Evolutionary conservation across 768 basidiomycete species (phyloP).

Genomic region (Sarcodon aspratus): DNA sequence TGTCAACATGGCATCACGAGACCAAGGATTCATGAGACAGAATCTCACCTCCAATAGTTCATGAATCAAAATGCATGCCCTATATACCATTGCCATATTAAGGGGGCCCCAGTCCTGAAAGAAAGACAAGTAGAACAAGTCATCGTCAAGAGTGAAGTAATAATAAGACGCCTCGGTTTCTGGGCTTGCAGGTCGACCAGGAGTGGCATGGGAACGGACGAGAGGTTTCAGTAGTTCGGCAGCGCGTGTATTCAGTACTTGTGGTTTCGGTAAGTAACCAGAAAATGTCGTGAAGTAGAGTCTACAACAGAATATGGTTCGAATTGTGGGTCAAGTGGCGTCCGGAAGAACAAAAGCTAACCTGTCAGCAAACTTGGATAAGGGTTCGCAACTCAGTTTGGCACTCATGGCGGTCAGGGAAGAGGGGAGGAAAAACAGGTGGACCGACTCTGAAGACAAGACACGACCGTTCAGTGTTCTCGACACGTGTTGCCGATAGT

Average conservation of each 20-base stretch:
- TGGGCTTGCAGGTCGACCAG: conserved; percentile 50
- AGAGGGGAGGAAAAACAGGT: not conserved
- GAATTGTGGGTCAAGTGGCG: not conserved
- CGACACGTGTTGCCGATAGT: not conserved
- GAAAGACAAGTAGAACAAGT: conserved; percentile 86
- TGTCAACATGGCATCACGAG: not conserved
- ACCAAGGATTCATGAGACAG: not conserved
- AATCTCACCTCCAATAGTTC: conserved; percentile 65
- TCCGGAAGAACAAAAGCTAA: not conserved
- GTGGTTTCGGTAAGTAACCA: conserved; percentile 56
- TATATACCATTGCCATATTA: conserved; percentile 89
- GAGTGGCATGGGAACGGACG: conserved; percentile 48
- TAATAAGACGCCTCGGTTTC: conserved; percentile 73
- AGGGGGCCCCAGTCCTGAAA: conserved; percentile 93
- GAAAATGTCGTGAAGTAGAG: conserved; percentile 88
- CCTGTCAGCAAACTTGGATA: conserved; percentile 3
- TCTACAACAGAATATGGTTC: conserved; percentile 16
- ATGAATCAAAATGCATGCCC: conserved; percentile 85
- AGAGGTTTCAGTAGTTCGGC: conserved; percentile 44
- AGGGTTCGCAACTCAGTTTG: not conserved
- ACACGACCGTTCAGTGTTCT: not conserved
- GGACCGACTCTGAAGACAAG: not conserved
- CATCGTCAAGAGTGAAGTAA: conserved; percentile 91
- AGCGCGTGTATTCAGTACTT: conserved; percentile 49
- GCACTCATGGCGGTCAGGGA: not conserved